A percentile compares a stretch with the other conserved stretches of the same genome.
These are phyloP conservation scores for Phytophthora brassicae DNA, from an alignment of 352 stramenopile species.

Conservation along the genomic window DNA sequence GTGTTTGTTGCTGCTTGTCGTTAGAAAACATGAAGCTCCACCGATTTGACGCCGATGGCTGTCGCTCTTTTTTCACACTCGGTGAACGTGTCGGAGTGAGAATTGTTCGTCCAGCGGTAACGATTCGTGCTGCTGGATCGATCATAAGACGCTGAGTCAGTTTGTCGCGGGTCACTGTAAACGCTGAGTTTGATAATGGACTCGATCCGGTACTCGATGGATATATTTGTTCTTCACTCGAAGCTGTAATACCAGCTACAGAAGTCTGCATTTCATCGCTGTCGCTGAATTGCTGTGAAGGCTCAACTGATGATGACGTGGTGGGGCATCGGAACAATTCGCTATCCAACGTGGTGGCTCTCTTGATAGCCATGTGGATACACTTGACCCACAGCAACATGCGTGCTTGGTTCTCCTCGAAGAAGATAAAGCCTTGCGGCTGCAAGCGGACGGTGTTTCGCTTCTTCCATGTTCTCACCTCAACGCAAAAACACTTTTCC, in stretches of 20 bases:
- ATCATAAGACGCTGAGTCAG: conserved; percentile 38
- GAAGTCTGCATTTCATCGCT: conserved; percentile 23
- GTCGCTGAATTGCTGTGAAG: conserved; percentile 17
- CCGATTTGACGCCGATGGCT: conserved; percentile 22
- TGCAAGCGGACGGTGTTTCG: conserved; percentile 56
- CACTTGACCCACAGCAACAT: conserved; percentile 81
- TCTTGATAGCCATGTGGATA: conserved; percentile 70
- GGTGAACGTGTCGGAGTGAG: conserved; percentile 27
- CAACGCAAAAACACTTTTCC: conserved; percentile 78
- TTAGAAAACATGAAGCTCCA: conserved; percentile 39
- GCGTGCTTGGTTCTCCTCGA: conserved; percentile 63
- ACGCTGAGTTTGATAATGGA: conserved; percentile 16
- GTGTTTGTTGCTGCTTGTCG: conserved; percentile 36
- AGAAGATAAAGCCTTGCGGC: conserved; percentile 72
- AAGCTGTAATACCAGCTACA: not conserved
- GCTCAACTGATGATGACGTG: conserved; percentile 18
- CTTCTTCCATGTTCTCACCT: conserved; percentile 75
- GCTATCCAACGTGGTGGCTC: conserved; percentile 38
- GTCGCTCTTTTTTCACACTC: conserved; percentile 20
- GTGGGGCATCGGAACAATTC: conserved; percentile 40
- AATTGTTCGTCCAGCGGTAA: conserved; percentile 23
- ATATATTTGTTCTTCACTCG: not conserved
- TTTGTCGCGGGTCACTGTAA: conserved; percentile 25
- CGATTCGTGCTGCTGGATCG: conserved; percentile 24
- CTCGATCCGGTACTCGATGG: conserved; percentile 12